Percentiles rank a stretch among this genome's conserved stretches.
Evolutionary conservation across 345 rosid genomes (phyloP).

Genomic region (Citrus sinensis): DVS_A1.0 CM039164.1:24280501-24281000

Average conservation of each 20-base stretch:
- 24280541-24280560: too few relatives aligned
- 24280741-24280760: slow-evolving; percentile 56
- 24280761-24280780: slow-evolving; percentile 28
- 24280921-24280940: slow-evolving; percentile 37
- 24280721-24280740: slow-evolving; percentile 47
- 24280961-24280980: slow-evolving; percentile 38
- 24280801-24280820: slow-evolving; percentile 44
- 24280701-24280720: slow-evolving; percentile 39
- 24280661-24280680: neutral
- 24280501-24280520: too few relatives aligned
- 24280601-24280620: too few relatives aligned
- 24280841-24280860: slow-evolving; percentile 21
- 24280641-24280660: neutral
- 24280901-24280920: slow-evolving; percentile 52
- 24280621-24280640: neutral
- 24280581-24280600: too few relatives aligned
- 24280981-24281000: slow-evolving; percentile 53
- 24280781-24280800: slow-evolving; percentile 52
- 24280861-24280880: slow-evolving; percentile 61
- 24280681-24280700: slow-evolving; percentile 33
- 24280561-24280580: too few relatives aligned
- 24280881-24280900: slow-evolving; percentile 56
- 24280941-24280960: slow-evolving; percentile 42
- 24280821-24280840: slow-evolving; percentile 43
- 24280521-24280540: too few relatives aligned